These are phyloP conservation scores for Apiospora saccharicola DNA, from an alignment of 2,329 filamentous ascomycete species.

Conservation along the genomic window DNA sequence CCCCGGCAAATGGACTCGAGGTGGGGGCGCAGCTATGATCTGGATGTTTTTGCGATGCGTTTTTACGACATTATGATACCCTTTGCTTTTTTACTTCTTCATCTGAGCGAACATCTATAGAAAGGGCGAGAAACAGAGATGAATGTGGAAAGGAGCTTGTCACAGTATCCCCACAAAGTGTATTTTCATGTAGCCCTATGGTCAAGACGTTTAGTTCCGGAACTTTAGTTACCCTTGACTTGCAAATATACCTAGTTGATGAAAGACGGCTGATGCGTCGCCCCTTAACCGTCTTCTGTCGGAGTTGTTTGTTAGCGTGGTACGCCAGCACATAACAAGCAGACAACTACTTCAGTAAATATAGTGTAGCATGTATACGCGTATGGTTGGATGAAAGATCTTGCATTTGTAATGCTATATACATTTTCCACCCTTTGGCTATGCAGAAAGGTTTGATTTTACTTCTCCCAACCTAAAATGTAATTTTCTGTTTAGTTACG, in stretches of 20 bases:
- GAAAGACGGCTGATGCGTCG: background rate
- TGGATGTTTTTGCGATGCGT: slow-evolving; percentile 16
- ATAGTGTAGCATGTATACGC: background rate
- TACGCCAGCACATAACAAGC: too few species aligned
- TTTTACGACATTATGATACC: slow-evolving; percentile 23
- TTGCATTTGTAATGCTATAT: slow-evolving; percentile 9
- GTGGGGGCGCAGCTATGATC: background rate
- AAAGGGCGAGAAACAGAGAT: background rate
- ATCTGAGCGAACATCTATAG: background rate
- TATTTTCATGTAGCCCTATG: background rate
- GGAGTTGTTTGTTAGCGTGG: background rate
- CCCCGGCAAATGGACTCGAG: background rate
- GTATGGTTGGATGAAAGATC: slow-evolving; percentile 2
- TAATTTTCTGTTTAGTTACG: background rate
- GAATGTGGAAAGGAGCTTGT: background rate
- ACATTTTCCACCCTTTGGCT: slow-evolving; percentile 1
- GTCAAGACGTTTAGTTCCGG: background rate
- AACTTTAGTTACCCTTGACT: background rate
- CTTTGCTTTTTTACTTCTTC: slow-evolving; percentile 22
- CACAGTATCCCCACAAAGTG: background rate
- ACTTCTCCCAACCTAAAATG: background rate
- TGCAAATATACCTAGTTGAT: background rate
- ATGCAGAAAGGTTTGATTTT: slow-evolving; percentile 12
- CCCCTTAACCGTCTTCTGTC: background rate
- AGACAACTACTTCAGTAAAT: background rate